Conservation (phyloP, 2,329 filamentous ascomycete species). For the Paecilomyces fulvus region DNA sequence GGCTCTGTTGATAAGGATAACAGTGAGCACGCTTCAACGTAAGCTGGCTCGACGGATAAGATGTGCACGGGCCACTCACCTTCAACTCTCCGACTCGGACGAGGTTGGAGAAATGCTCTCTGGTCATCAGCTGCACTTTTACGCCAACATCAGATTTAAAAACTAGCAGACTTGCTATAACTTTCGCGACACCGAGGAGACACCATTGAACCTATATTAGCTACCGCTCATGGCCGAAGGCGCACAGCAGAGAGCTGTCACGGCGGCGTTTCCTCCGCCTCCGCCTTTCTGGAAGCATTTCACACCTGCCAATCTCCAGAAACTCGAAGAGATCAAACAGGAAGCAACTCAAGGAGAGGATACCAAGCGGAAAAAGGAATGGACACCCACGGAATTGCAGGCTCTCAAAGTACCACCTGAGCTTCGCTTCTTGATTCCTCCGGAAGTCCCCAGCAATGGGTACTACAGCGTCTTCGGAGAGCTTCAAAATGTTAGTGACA, state of each 20-base stretch:
- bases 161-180: background rate
- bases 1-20: background rate
- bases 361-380: constrained; percentile 23
- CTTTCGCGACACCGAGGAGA: background rate
- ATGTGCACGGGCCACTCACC: constrained; percentile 12
- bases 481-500: constrained; percentile 45
- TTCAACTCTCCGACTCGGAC: background rate
- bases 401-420: constrained; percentile 54
- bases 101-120: constrained; percentile 3
- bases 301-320: constrained; percentile 62
- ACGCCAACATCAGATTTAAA: background rate
- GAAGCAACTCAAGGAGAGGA: constrained; percentile 22
- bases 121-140: background rate
- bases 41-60: background rate
- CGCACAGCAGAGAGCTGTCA: constrained; percentile 36
- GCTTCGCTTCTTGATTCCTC: constrained; percentile 71
- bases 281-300: constrained; percentile 88
- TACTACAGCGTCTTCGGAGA: constrained; percentile 68
- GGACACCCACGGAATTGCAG: constrained; percentile 26
- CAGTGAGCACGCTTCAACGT: constrained; percentile 2
- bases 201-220: background rate
- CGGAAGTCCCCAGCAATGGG: constrained; percentile 61
- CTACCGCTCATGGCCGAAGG: constrained; percentile 50
- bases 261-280: constrained; percentile 72
- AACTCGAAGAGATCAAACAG: constrained; percentile 45